These are phyloP conservation scores for Grosmannia penicillata DNA, from an alignment of 2,329 filamentous ascomycete genomes.

Conservation along the genomic window DNA sequence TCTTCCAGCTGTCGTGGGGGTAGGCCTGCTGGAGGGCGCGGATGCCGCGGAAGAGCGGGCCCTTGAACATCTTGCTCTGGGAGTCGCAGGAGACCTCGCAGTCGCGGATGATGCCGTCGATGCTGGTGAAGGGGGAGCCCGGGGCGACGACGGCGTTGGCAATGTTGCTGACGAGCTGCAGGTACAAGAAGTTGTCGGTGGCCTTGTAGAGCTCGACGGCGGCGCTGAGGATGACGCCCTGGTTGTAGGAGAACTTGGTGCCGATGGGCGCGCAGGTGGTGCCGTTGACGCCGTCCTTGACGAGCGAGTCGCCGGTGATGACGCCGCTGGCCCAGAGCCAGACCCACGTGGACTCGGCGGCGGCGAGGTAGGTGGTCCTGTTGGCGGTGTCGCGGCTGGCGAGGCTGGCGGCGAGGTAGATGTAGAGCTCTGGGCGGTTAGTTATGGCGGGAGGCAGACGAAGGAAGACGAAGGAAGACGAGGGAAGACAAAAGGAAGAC, in stretches of 20 bases:
- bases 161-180: slow-evolving; percentile 29
- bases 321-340: slow-evolving; percentile 37
- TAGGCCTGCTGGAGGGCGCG: neutral
- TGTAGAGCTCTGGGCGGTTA: slow-evolving; percentile 33
- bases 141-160: slow-evolving; percentile 19
- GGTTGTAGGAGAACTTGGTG: slow-evolving; percentile 29
- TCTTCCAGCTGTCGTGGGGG: neutral
- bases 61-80: slow-evolving; percentile 2
- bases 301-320: slow-evolving; percentile 32
- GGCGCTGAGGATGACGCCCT: slow-evolving; percentile 40
- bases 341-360: slow-evolving; percentile 33
- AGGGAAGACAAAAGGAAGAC: no score
- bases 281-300: slow-evolving; percentile 41
- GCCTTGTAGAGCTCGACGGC: slow-evolving; percentile 35
- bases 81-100: neutral
- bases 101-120: slow-evolving; percentile 1
- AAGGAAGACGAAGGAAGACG: no score
- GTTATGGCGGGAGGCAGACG: no score
- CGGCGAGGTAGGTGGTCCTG: slow-evolving; percentile 25
- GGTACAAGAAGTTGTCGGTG: slow-evolving; percentile 24
- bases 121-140: slow-evolving; percentile 15
- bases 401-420: slow-evolving; percentile 36
- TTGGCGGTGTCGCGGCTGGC: slow-evolving; percentile 28
- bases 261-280: slow-evolving; percentile 29
- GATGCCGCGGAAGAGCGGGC: slow-evolving; percentile 3